phyloP scores from a whole-genome alignment of 768 basidiomycete genomes.

The Tricholoma bakamatsutake region DNA sequence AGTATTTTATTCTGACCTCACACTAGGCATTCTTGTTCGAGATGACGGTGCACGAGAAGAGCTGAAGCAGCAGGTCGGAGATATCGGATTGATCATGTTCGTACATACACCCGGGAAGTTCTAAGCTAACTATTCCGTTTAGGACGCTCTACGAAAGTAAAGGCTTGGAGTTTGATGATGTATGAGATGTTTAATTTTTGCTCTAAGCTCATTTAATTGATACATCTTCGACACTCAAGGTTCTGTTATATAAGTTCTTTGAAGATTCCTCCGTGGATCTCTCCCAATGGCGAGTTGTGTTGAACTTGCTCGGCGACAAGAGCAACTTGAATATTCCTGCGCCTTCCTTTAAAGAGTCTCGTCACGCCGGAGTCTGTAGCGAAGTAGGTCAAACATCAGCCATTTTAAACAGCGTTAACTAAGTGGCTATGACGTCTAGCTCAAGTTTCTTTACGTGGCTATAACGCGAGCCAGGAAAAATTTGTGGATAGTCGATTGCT shows the following conservation, averaged over 20 bases:
- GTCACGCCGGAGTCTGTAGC: slow-evolving; percentile 50
- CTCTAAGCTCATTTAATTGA: not conserved
- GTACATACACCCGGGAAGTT: slow-evolving; percentile 10
- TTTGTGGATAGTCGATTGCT: slow-evolving; percentile 64
- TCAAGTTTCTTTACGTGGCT: slow-evolving; percentile 67
- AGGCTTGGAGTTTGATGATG: slow-evolving; percentile 64
- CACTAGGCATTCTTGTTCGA: slow-evolving; percentile 63
- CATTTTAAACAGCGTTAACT: not conserved
- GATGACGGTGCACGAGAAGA: slow-evolving; percentile 44
- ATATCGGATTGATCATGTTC: slow-evolving; percentile 56
- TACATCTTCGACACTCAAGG: slow-evolving; percentile 31
- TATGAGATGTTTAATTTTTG: slow-evolving; percentile 16
- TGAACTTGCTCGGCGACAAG: slow-evolving; percentile 17
- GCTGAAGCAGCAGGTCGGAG: slow-evolving; percentile 46
- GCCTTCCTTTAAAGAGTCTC: slow-evolving; percentile 43
- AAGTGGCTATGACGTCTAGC: slow-evolving; percentile 24
- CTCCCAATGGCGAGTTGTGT: slow-evolving; percentile 54
- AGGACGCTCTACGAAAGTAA: slow-evolving; percentile 61
- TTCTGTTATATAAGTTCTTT: slow-evolving; percentile 73
- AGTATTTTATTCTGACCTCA: not conserved
- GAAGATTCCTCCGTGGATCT: slow-evolving; percentile 48
- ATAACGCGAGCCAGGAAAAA: slow-evolving; percentile 66
- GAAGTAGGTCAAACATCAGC: slow-evolving; percentile 36
- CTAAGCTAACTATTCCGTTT: not conserved
- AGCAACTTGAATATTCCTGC: slow-evolving; percentile 17